phyloP scores from a whole-genome alignment of 805 yeast genomes.

The Ogataea glucozyma region DNA sequence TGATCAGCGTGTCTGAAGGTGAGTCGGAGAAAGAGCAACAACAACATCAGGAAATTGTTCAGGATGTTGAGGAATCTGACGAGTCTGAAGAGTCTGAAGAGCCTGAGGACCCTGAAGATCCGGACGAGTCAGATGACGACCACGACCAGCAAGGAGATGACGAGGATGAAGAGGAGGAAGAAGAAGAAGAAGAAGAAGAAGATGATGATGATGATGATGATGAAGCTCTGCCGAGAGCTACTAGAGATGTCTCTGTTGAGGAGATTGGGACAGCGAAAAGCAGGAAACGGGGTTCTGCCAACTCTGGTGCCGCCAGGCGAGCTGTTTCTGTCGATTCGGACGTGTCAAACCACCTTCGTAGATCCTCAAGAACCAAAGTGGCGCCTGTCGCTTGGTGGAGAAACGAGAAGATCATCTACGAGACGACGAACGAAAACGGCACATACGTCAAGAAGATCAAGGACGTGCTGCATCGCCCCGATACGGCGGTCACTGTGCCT shows the following conservation, averaged over 20 bases:
- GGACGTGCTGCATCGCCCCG: conserved; percentile 56
- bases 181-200: conserved; percentile 1
- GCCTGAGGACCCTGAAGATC: conserved; percentile 11
- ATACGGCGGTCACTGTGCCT: conserved; percentile 20
- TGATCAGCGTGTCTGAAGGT: conserved; percentile 6
- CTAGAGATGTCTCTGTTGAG: not conserved
- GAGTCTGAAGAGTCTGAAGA: conserved; percentile 8
- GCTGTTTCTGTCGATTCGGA: not conserved
- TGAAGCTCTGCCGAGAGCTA: too few relatives aligned
- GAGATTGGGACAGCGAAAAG: conserved; percentile 1
- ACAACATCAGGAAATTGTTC: conserved; percentile 20
- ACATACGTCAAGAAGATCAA: conserved; percentile 56
- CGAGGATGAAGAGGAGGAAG: conserved; percentile 7
- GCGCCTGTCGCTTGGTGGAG: conserved; percentile 84
- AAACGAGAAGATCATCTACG: conserved; percentile 72
- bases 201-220: not conserved
- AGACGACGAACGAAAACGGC: conserved; percentile 43
- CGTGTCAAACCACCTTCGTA: conserved; percentile 43
- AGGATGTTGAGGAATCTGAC: conserved; percentile 5
- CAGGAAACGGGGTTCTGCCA: not conserved
- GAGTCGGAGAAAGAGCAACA: conserved; percentile 10
- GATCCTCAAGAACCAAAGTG: conserved; percentile 65
- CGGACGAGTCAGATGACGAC: conserved; percentile 10
- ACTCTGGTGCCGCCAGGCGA: not conserved
- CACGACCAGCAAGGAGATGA: conserved; percentile 5